Conservation (phyloP, 345 rosid genomes). For the Nasturtium officinale region DNA sequence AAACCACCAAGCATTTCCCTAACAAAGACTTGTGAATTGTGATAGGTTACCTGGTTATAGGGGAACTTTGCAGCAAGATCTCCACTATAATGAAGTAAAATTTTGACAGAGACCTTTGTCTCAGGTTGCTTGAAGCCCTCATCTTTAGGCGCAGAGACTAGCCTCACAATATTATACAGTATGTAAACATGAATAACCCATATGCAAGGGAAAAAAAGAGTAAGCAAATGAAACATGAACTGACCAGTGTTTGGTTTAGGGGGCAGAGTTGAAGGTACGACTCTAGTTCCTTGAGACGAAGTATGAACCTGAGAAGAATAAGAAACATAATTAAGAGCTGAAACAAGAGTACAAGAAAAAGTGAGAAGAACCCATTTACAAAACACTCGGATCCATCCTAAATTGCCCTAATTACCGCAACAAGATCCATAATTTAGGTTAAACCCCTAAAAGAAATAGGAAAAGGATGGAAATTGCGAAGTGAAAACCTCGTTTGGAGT, state of each 20-base stretch:
- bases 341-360: background rate
- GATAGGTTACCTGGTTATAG: slow-evolving; percentile 59
- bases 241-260: slow-evolving; percentile 50
- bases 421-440: background rate
- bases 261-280: slow-evolving; percentile 41
- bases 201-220: background rate
- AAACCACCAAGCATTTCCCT: slow-evolving; percentile 3
- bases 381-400: background rate
- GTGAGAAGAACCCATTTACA: background rate
- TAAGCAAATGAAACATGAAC: slow-evolving; percentile 35
- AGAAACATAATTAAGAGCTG: slow-evolving; percentile 18
- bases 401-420: slow-evolving; percentile 1
- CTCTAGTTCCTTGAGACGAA: slow-evolving; percentile 39
- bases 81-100: slow-evolving; percentile 70
- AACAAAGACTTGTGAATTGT: slow-evolving; percentile 4
- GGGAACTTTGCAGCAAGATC: slow-evolving; percentile 73
- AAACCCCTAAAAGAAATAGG: background rate
- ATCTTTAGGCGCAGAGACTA: slow-evolving; percentile 39
- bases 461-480: slow-evolving; percentile 22
- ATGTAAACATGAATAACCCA: slow-evolving; percentile 13
- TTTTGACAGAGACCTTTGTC: slow-evolving; percentile 60
- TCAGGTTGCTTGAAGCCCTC: slow-evolving; percentile 46
- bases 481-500: slow-evolving; percentile 32
- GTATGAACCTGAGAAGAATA: slow-evolving; percentile 48
- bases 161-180: slow-evolving; percentile 4